phyloP scores from a whole-genome alignment of 2,329 filamentous ascomycete genomes.

The Chrysoporthe puriensis region DNA sequence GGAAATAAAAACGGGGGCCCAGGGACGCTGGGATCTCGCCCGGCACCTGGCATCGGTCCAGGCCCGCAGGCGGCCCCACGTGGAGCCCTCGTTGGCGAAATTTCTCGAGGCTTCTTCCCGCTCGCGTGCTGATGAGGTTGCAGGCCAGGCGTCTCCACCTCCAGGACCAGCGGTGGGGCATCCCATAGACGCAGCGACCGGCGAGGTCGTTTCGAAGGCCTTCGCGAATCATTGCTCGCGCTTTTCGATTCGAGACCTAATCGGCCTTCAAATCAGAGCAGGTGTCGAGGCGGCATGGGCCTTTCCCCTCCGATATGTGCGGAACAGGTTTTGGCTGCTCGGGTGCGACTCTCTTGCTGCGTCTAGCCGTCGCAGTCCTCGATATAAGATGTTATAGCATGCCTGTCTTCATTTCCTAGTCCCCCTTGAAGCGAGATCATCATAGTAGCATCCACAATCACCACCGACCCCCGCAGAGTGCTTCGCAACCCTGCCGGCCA shows the following conservation, averaged over 20 bases:
- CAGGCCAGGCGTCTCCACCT: neutral
- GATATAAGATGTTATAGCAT: neutral
- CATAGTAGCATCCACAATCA: neutral
- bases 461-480: neutral
- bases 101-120: constrained; percentile 26
- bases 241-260: neutral
- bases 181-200: neutral
- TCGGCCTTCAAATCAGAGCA: neutral
- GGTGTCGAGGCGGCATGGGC: neutral
- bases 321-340: neutral
- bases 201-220: neutral
- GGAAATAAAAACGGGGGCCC: neutral
- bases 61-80: constrained; percentile 22
- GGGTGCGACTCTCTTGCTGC: neutral
- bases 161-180: neutral
- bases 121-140: neutral
- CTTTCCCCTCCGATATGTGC: neutral
- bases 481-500: neutral
- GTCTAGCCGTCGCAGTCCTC: neutral
- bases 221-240: neutral
- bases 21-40: neutral
- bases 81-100: constrained; percentile 27
- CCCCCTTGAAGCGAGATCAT: constrained; percentile 1
- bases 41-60: neutral
- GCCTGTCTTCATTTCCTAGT: neutral